Evolutionary conservation across 2,329 filamentous ascomycete genomes (phyloP).

Genomic region (Colletotrichum australisinense): DNA sequence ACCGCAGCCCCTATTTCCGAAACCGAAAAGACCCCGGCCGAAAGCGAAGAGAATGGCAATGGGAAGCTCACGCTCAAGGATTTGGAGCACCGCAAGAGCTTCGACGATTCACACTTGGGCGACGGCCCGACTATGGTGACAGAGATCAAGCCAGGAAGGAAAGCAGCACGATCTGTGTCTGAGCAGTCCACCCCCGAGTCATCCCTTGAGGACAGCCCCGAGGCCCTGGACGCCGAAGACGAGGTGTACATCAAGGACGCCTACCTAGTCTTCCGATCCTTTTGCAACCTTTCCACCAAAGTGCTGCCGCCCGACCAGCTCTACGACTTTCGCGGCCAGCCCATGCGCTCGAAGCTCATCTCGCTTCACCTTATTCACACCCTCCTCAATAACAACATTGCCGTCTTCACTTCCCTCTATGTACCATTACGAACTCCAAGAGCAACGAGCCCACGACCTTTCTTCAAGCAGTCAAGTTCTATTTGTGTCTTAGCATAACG

Average conservation of each 20-base stretch:
- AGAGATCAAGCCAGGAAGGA: constrained; percentile 63
- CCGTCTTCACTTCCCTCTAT: constrained; percentile 92
- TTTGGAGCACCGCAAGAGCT: constrained; percentile 75
- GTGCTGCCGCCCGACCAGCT: constrained; percentile 89
- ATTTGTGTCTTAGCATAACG: constrained; percentile 93
- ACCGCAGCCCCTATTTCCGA: constrained; percentile 41
- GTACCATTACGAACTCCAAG: constrained; percentile 92
- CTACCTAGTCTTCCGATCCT: constrained; percentile 95
- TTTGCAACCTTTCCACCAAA: constrained; percentile 98
- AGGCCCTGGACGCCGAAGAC: constrained; percentile 79
- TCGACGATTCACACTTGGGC: constrained; percentile 74
- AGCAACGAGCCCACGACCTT: constrained; percentile 90
- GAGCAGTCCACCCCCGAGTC: constrained; percentile 67
- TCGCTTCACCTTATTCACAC: constrained; percentile 96
- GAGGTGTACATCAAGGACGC: constrained; percentile 98
- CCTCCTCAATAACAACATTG: constrained; percentile 91
- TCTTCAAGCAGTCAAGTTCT: constrained; percentile 95
- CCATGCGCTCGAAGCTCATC: constrained; percentile 96
- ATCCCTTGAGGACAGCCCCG: constrained; percentile 65
- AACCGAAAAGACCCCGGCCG: constrained; percentile 41
- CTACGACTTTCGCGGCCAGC: constrained; percentile 90
- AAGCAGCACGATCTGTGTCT: constrained; percentile 59
- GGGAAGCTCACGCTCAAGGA: constrained; percentile 75
- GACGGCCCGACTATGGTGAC: constrained; percentile 77
- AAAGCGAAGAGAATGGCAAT: constrained; percentile 45